A percentile compares a stretch with the other conserved stretches of the same genome.
Conservation (phyloP, 2,329 filamentous ascomycete genomes). For the Coccinonectria pachysandricola region DNA sequence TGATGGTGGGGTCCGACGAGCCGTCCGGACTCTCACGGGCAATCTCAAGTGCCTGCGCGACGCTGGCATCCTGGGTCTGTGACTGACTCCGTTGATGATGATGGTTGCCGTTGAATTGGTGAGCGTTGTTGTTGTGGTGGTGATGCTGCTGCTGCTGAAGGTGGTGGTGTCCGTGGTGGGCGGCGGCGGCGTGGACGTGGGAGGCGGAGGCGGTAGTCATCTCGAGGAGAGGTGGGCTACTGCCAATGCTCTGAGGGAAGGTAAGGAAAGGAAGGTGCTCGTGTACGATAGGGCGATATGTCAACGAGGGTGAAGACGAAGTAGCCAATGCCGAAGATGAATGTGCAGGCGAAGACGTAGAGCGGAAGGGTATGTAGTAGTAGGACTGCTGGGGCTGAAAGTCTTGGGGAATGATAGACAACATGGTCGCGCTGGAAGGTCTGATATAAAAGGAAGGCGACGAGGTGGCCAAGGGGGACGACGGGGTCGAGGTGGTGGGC, state of each 20-base stretch:
- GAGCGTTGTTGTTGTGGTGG: constrained; percentile 3
- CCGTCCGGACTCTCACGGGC: constrained; percentile 65
- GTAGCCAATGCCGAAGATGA: too few relatives aligned
- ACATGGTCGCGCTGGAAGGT: constrained; percentile 21
- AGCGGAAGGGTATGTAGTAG: constrained; percentile 14
- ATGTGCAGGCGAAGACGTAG: constrained; percentile 1
- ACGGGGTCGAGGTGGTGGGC: constrained; percentile 13
- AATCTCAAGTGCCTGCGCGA: constrained; percentile 62
- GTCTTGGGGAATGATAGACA: constrained; percentile 20
- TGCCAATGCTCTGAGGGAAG: background rate
- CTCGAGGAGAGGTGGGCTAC: background rate
- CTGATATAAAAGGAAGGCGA: constrained; percentile 18
- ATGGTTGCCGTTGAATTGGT: constrained; percentile 9
- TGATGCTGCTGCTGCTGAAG: constrained; percentile 3
- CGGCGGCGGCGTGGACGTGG: background rate
- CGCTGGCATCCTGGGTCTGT: constrained; percentile 28
- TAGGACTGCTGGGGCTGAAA: constrained; percentile 14
- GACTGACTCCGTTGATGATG: too few relatives aligned
- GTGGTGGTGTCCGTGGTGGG: background rate
- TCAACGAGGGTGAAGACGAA: background rate
- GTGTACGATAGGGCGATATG: background rate
- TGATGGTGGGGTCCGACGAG: constrained; percentile 50
- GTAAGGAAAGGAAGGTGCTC: background rate
- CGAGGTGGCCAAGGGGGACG: constrained; percentile 17
- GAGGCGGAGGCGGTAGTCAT: background rate